Evolutionary conservation across 495 filamentous ascomycete genomes (phyloP).

Genomic region (Tuber microsphaerosporum): DNA sequence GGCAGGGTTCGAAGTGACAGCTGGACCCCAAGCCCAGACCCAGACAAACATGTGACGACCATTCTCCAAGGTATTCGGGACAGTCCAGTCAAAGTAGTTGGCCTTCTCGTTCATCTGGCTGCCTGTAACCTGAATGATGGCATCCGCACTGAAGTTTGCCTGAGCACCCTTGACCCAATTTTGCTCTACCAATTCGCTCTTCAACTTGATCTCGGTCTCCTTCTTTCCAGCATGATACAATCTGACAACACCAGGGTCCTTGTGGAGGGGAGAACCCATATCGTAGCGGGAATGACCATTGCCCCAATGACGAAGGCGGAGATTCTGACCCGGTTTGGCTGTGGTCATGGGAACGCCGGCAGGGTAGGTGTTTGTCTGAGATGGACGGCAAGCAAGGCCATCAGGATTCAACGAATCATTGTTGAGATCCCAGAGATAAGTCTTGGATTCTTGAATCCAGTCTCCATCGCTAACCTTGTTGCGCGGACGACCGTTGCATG

Average conservation of each 20-base stretch:
- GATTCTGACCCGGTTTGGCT: slow-evolving; percentile 32
- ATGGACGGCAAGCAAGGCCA: slow-evolving; percentile 17
- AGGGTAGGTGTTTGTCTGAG: slow-evolving; percentile 29
- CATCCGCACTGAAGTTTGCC: slow-evolving; percentile 35
- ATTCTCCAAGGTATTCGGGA: slow-evolving; percentile 27
- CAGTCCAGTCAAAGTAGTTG: slow-evolving; percentile 29
- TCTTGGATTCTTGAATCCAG: slow-evolving; percentile 38
- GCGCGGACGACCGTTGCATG: slow-evolving; percentile 35
- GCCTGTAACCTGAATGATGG: slow-evolving; percentile 9
- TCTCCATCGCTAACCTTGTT: slow-evolving; percentile 27
- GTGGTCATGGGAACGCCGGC: slow-evolving; percentile 23
- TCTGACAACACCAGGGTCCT: slow-evolving; percentile 39
- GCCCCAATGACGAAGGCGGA: slow-evolving; percentile 36
- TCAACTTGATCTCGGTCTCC: slow-evolving; percentile 28
- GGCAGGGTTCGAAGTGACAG: slow-evolving; percentile 13
- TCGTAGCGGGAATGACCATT: slow-evolving; percentile 38
- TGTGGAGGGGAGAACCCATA: slow-evolving; percentile 33
- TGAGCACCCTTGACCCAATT: slow-evolving; percentile 37
- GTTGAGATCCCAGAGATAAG: slow-evolving; percentile 35
- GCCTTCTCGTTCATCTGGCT: slow-evolving; percentile 35
- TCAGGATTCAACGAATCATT: slow-evolving; percentile 10
- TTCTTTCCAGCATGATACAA: slow-evolving; percentile 37
- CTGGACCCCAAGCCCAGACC: slow-evolving; percentile 29
- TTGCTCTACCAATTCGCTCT: slow-evolving; percentile 25
- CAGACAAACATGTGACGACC: slow-evolving; percentile 39